phyloP scores from a whole-genome alignment of 345 rosid genomes.

The Pistacia integerrima region DNA sequence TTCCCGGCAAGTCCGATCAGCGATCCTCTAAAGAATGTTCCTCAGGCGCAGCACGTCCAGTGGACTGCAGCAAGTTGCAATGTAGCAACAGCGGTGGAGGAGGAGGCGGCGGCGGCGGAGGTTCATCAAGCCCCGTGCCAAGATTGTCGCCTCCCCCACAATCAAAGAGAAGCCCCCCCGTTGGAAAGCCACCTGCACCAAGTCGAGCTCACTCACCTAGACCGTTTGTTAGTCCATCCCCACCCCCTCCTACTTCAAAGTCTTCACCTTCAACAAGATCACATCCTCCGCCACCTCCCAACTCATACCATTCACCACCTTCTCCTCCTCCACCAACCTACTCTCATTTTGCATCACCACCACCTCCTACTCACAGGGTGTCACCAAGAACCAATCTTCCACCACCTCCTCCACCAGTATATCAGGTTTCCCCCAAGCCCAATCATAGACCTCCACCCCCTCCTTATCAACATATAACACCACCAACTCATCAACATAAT shows the following conservation, averaged over 20 bases:
- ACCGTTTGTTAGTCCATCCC: slow-evolving; percentile 26
- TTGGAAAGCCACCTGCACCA: slow-evolving; percentile 40
- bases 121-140: slow-evolving; percentile 18
- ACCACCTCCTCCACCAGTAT: slow-evolving; percentile 37
- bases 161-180: slow-evolving; percentile 36
- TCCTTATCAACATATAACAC: slow-evolving; percentile 6
- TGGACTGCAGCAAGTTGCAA: slow-evolving; percentile 58
- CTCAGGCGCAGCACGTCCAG: slow-evolving; percentile 52
- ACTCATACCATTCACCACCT: slow-evolving; percentile 39
- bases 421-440: slow-evolving; percentile 24
- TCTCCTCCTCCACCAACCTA: slow-evolving; percentile 37
- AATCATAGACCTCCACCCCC: slow-evolving; percentile 13
- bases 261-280: slow-evolving; percentile 49
- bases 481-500: slow-evolving; percentile 26
- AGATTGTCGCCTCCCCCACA: slow-evolving; percentile 29
- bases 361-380: slow-evolving; percentile 27
- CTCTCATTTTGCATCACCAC: slow-evolving; percentile 36
- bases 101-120: slow-evolving; percentile 8
- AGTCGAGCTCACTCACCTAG: slow-evolving; percentile 13
- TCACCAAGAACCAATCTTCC: slow-evolving; percentile 37
- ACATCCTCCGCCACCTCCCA: slow-evolving; percentile 36
- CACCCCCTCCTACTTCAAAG: slow-evolving; percentile 50
- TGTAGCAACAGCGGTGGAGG: slow-evolving; percentile 31
- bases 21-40: slow-evolving; percentile 58
- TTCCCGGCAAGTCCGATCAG: slow-evolving; percentile 48